These are phyloP conservation scores for Nadsonia commutata DNA, from an alignment of 1,139 yeast genomes.

Conservation along the genomic window DNA sequence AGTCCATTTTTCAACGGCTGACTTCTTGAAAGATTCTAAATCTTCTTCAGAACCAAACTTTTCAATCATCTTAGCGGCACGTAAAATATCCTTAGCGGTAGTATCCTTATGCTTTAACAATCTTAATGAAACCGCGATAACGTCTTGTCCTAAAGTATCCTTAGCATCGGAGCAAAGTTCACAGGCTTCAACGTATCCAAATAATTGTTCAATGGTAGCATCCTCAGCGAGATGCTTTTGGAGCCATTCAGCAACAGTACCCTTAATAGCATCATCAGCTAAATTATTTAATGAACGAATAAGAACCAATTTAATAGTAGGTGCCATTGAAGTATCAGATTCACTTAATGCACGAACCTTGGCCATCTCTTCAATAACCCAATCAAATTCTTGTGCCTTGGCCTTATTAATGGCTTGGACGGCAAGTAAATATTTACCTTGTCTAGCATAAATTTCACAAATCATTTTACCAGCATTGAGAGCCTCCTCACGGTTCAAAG, in stretches of 20 bases:
- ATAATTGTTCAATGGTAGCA: background rate
- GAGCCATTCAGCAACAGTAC: background rate
- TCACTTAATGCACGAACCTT: background rate
- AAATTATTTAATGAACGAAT: background rate
- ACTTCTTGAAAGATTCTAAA: background rate
- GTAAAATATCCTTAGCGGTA: background rate
- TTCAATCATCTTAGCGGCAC: background rate
- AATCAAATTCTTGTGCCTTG: conserved; percentile 7
- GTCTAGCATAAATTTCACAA: conserved; percentile 29
- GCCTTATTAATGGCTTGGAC: conserved; percentile 29
- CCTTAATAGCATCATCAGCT: background rate
- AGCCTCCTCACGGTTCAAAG: conserved; percentile 16
- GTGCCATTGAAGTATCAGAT: background rate
- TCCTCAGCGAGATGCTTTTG: background rate
- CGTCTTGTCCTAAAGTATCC: background rate
- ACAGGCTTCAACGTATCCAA: background rate
- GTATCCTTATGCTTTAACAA: too few species aligned
- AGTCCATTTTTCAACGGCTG: background rate
- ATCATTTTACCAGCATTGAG: conserved; percentile 27
- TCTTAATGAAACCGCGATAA: too few species aligned
- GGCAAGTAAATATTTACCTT: conserved; percentile 33
- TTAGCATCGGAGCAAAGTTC: background rate
- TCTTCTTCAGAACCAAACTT: background rate
- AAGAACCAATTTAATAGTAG: background rate
- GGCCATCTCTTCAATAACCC: background rate